Evolutionary conservation across 2,329 filamentous ascomycete genomes (phyloP), one percentile per base, ranked within the genome.

Genomic region (Daldinia sp.): DNA sequence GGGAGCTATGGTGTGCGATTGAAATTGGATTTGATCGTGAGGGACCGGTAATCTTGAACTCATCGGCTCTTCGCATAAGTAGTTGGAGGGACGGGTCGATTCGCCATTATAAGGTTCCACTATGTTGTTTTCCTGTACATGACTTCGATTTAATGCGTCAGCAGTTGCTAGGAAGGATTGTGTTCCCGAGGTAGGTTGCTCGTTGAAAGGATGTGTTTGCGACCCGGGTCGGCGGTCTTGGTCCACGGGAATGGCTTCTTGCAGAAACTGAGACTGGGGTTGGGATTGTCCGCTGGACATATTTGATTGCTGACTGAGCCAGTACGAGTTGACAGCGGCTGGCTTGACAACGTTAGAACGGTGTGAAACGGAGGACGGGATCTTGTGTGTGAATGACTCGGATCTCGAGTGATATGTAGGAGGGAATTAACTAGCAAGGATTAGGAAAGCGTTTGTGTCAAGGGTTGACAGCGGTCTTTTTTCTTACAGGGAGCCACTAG

Each of bases 1-100:
- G 39, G 78, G 77, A 21, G 78, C 75, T 69, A 76, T 79, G 11
- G 76, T 79, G 63, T 76, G 76, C 43, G 77, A 75, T 54, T 74
- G 70, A 64, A 80, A 80, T 61, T 73, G 72, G 35, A 75, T 69
- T 49, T 72, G 72, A 17, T 55, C 67, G 61, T 69, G 66, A 47
- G 69, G 68, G 19, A 63, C 47, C 13, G 64, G 52, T 37, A 66
- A 51, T 52, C 50, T 70, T 25, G 66, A 64, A 52, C 11, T 68
- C 58, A 63, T 56, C 49, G 70, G 55, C 45, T 67, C 64, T 62
- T 65, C 58, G 62, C 49, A 60, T 52, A 51, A 41, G 43, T 37
- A 58, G 55, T 49, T 58, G 27, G 58, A 58, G 29, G 19, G 10
- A 49, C 54, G 61, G 25, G 39, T 45, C 34, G 55, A 56, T 41